These are phyloP conservation scores for Ophiostoma tasmaniense DNA, from an alignment of 2,329 filamentous ascomycete genomes.

Conservation along the genomic window DNA sequence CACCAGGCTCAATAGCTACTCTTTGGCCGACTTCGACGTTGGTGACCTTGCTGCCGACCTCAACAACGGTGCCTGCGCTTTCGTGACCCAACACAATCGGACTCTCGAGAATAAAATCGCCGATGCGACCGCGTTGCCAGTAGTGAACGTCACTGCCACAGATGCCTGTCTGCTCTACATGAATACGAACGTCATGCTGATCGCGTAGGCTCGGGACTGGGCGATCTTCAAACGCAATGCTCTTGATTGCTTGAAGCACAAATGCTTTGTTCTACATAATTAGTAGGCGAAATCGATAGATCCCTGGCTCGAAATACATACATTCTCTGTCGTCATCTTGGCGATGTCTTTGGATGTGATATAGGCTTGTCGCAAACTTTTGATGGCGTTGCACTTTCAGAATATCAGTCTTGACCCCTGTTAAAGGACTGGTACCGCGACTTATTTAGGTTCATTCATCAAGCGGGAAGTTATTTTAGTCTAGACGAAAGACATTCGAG, in stretches of 20 bases:
- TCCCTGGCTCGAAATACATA: background rate
- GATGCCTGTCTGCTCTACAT: constrained; percentile 46
- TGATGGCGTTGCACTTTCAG: too few relatives aligned
- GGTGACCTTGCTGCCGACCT: constrained; percentile 49
- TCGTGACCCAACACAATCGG: constrained; percentile 52
- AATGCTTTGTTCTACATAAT: background rate
- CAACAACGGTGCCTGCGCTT: constrained; percentile 50
- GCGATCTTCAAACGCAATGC: constrained; percentile 21
- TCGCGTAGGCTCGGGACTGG: constrained; percentile 33
- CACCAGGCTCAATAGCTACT: constrained; percentile 60
- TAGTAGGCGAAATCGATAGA: background rate
- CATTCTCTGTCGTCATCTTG: background rate
- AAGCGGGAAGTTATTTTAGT: too few relatives aligned
- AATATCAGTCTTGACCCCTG: too few relatives aligned
- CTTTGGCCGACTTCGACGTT: constrained; percentile 52
- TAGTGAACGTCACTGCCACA: constrained; percentile 54
- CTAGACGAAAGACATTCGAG: background rate
- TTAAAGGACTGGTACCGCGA: too few relatives aligned
- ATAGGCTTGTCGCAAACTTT: background rate
- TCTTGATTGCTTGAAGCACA: background rate
- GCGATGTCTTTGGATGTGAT: background rate
- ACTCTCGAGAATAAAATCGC: constrained; percentile 47
- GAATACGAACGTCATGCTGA: constrained; percentile 35
- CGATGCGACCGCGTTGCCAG: constrained; percentile 33
- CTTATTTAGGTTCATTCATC: too few relatives aligned